Evolutionary conservation across 352 stramenopile species (phyloP).

Genomic region (Phytophthora kernoviae): DNA sequence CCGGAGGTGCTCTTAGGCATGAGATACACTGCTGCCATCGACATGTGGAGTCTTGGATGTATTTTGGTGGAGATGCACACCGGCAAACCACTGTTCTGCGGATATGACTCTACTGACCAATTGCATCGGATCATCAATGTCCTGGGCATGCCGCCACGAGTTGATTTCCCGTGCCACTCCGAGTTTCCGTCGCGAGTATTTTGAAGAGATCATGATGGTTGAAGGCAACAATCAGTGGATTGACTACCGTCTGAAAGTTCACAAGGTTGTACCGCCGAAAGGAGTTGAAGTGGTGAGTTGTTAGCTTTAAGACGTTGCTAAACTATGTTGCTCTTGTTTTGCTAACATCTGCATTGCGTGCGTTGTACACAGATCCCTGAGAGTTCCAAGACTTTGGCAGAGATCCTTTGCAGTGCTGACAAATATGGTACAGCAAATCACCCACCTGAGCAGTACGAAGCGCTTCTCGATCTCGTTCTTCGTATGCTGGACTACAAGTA

Average conservation of each 20-base stretch:
- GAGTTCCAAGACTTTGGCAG: conserved; percentile 46
- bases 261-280: conserved; percentile 49
- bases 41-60: conserved; percentile 91
- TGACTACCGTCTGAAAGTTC: conserved; percentile 72
- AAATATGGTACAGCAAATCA: conserved; percentile 68
- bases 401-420: conserved; percentile 61
- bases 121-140: conserved; percentile 96
- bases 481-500: conserved; percentile 96
- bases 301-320: too few species aligned
- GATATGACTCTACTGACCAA: conserved; percentile 96
- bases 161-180: conserved; percentile 91
- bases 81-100: conserved; percentile 97
- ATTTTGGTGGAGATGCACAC: conserved; percentile 98
- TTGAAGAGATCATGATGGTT: conserved; percentile 80
- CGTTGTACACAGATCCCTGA: conserved; percentile 34
- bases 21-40: conserved; percentile 82
- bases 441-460: conserved; percentile 84
- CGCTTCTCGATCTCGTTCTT: conserved; percentile 94
- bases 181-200: conserved; percentile 90
- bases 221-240: conserved; percentile 63
- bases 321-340: conserved; percentile 10
- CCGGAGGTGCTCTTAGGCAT: conserved; percentile 89
- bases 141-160: conserved; percentile 92
- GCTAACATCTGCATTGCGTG: conserved; percentile 14
- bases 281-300: conserved; percentile 41